Conservation (phyloP, 495 filamentous ascomycete species). For the Penicillium malachiteum region DNA sequence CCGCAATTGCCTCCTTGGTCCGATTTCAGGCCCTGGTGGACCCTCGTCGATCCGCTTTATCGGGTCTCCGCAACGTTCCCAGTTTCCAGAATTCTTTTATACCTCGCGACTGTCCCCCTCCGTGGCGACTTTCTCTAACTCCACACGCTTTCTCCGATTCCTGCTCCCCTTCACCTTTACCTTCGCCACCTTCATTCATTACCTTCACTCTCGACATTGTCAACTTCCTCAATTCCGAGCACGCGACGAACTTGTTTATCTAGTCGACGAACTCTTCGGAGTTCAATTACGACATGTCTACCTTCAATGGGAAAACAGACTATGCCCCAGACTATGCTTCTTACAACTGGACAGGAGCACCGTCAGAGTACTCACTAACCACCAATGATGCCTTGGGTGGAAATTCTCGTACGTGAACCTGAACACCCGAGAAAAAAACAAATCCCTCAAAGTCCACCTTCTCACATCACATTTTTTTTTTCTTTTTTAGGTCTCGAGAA, state of each 20-base stretch:
- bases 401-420: slow-evolving; percentile 68
- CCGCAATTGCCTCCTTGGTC: slow-evolving; percentile 17
- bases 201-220: background rate
- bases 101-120: slow-evolving; percentile 16
- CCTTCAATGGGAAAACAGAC: slow-evolving; percentile 29
- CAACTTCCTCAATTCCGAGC: background rate
- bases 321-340: slow-evolving; percentile 54
- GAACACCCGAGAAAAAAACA: no score
- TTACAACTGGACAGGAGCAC: slow-evolving; percentile 81
- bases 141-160: slow-evolving; percentile 16
- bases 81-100: slow-evolving; percentile 26
- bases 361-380: slow-evolving; percentile 66
- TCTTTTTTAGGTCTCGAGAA: slow-evolving; percentile 56
- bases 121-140: slow-evolving; percentile 31
- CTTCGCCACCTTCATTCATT: background rate
- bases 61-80: slow-evolving; percentile 13
- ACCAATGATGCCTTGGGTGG: slow-evolving; percentile 71
- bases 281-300: slow-evolving; percentile 16
- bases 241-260: slow-evolving; percentile 4
- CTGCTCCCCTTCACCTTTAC: background rate
- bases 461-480: background rate
- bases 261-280: slow-evolving; percentile 11
- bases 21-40: slow-evolving; percentile 23
- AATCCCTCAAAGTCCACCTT: background rate
- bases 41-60: slow-evolving; percentile 26